Base-by-base conservation (phyloP, 2,329 filamentous ascomycete species). In the Ciborinia camelliae region DNA sequence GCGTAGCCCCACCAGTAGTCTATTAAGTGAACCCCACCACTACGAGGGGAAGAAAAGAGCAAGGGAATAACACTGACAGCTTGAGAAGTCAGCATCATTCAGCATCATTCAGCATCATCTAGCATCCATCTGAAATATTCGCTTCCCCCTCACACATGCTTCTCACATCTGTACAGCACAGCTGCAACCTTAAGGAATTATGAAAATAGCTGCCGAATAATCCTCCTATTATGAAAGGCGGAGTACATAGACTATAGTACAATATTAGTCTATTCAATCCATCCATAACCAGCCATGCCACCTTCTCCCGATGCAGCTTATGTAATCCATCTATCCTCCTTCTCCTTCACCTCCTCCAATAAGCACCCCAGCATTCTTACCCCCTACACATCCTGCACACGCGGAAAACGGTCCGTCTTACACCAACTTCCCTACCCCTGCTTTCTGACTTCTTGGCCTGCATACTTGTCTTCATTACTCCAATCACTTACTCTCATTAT, bases 321-420 rank as follows among this genome's bases (percentile, higher is more conserved):
- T 35, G 20, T 62, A 62, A 62, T 37, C 28, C 51, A 23, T 54
- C 6, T 12, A 54, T n/a, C 20, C 18, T n/a, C 10, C 4, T 43
- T 20, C n/a, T 23, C 23, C 43, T n/a, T 45, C 20, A n/a, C 43
- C 57, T 63, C 15, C 60, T 39, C 52, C 52, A 35, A 41, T 30
- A 53, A 26, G 41, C 55, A 50, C 35, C 39, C 47, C 30, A 64
- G 43, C 47, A 45, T 23, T 28, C 55, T 59, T 59, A 47, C 14
- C n/a, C 32, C 52, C 35, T 35, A 32, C 43, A 28, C 26, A 20
- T 48, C 47, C 55, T 64, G 63, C 63, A 64, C 63, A 64, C 57
- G 63, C 63, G 63, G 63, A 62, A 64, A 64, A 64, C 63, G 63
- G 63, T 64, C 63, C 63, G 63, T 64, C 55, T 62, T 53, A 61